Conservation (phyloP, 768 basidiomycete genomes). For the Lactifluus echinatus region DNA sequence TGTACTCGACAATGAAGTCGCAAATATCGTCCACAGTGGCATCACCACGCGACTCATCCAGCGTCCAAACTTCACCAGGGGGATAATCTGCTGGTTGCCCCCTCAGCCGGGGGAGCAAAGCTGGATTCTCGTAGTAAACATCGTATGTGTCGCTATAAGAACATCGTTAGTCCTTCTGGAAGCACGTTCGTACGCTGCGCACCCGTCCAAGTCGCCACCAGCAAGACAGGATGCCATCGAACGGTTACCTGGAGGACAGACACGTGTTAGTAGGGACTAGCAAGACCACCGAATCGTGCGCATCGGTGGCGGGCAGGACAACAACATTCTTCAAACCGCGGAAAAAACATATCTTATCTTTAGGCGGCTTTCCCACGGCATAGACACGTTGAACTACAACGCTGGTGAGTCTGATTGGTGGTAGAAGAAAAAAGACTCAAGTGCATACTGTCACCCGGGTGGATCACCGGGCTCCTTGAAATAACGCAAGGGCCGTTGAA, state of each 20-base stretch:
- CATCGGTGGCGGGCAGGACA: slow-evolving; percentile 20
- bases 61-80: slow-evolving; percentile 23
- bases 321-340: slow-evolving; percentile 23
- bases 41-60: slow-evolving; percentile 26
- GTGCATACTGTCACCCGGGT: slow-evolving; percentile 29
- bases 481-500: slow-evolving; percentile 17
- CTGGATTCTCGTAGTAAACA: slow-evolving; percentile 42
- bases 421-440: background rate
- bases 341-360: slow-evolving; percentile 19
- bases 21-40: slow-evolving; percentile 64
- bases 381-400: slow-evolving; percentile 20
- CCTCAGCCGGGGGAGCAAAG: slow-evolving; percentile 44
- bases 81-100: slow-evolving; percentile 46
- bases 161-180: background rate
- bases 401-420: background rate
- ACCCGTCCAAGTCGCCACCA: slow-evolving; percentile 81
- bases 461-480: slow-evolving; percentile 27
- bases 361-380: slow-evolving; percentile 26
- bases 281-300: no score
- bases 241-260: slow-evolving; percentile 37
- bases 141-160: slow-evolving; percentile 52
- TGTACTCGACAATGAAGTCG: slow-evolving; percentile 75
- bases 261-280: no score
- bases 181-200: background rate
- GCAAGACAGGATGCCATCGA: slow-evolving; percentile 62